Evolutionary conservation across 2,329 filamentous ascomycete species (phyloP).

Genomic region (Colletotrichum tamarilloi): DNA sequence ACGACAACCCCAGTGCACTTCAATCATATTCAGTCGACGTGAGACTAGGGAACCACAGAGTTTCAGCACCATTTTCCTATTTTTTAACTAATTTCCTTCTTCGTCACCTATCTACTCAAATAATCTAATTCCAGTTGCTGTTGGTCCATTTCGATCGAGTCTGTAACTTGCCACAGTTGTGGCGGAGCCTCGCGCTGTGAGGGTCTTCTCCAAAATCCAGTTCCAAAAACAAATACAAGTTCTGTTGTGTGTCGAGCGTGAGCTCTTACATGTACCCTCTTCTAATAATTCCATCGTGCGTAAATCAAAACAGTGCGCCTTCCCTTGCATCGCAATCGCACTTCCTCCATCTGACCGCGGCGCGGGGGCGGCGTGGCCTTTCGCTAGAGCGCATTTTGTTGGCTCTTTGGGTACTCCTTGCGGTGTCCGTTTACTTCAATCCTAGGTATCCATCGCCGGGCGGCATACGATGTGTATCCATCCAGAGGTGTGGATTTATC

Average conservation of each 20-base stretch:
- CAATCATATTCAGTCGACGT: neutral
- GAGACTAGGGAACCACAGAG: neutral
- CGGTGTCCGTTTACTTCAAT: slow-evolving; percentile 27
- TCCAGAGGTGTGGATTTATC: slow-evolving; percentile 14
- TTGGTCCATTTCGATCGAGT: slow-evolving; percentile 19
- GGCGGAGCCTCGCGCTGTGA: slow-evolving; percentile 2
- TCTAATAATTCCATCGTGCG: neutral
- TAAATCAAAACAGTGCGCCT: slow-evolving; percentile 7
- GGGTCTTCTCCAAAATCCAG: neutral
- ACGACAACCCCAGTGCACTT: too few relatives aligned
- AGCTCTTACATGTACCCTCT: slow-evolving; percentile 14
- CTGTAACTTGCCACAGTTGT: neutral
- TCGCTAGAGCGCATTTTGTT: slow-evolving; percentile 17
- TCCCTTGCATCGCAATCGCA: neutral
- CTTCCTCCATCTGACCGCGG: slow-evolving; percentile 7
- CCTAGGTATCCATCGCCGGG: slow-evolving; percentile 8
- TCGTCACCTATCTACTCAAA: neutral
- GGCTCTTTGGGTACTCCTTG: slow-evolving; percentile 16
- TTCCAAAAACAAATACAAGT: slow-evolving; percentile 12
- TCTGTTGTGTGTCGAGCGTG: slow-evolving; percentile 17
- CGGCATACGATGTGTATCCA: slow-evolving; percentile 18
- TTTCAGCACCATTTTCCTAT: neutral
- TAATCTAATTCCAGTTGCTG: neutral
- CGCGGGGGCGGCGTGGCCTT: slow-evolving; percentile 9
- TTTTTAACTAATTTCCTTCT: neutral